phyloP scores from a whole-genome alignment of 2,329 filamentous ascomycete species.

The Elsinoe arachidis region DNA sequence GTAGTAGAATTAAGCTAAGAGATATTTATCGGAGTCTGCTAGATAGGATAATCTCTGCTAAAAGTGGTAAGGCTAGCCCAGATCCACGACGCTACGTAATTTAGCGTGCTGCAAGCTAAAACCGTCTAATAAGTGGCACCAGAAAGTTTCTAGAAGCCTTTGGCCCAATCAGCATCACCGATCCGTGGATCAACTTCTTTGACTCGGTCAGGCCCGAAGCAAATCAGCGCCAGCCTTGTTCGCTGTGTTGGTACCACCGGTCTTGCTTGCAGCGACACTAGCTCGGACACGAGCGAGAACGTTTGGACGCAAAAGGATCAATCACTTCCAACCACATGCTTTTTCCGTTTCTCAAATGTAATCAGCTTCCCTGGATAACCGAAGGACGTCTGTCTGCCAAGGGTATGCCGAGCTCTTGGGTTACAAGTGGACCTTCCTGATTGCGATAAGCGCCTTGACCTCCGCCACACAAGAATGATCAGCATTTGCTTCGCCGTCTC shows the following conservation, averaged over 20 bases:
- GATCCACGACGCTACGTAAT: too few species aligned
- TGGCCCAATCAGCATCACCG: background rate
- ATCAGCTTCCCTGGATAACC: conserved; percentile 4
- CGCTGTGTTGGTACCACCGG: background rate
- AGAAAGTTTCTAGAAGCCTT: conserved; percentile 6
- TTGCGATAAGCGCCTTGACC: background rate
- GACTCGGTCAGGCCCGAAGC: too few species aligned
- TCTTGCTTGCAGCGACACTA: background rate
- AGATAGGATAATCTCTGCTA: too few species aligned
- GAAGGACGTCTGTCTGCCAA: conserved; percentile 9
- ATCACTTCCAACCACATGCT: conserved; percentile 5
- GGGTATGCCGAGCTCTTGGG: conserved; percentile 6
- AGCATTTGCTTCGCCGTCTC: conserved; percentile 9
- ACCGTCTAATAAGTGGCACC: background rate
- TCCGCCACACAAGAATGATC: background rate
- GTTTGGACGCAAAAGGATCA: conserved; percentile 1
- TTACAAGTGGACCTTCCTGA: background rate
- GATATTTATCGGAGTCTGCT: too few species aligned
- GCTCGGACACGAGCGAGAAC: background rate
- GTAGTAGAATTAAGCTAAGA: too few species aligned
- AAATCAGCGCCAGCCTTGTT: background rate
- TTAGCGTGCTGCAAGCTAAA: too few species aligned
- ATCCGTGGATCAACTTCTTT: background rate
- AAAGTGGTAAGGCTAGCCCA: too few species aligned
- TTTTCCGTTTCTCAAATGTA: background rate